Evolutionary conservation across 768 basidiomycete species (phyloP).

Genomic region (Suillus cothurnatus): DNA sequence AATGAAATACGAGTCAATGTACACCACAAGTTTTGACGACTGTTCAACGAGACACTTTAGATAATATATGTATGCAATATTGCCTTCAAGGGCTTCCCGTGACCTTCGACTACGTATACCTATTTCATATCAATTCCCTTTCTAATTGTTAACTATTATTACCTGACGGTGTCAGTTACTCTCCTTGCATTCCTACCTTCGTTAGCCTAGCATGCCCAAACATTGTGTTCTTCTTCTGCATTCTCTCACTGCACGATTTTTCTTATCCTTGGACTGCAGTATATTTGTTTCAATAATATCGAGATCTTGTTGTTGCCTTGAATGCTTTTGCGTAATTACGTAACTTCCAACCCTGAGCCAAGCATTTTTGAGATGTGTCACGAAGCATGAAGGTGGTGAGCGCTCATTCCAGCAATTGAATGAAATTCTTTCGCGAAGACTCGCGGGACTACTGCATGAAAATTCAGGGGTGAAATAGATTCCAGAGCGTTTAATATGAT

Average conservation of each 20-base stretch:
- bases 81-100: background rate
- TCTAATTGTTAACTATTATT: constrained; percentile 4
- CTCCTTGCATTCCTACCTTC: constrained; percentile 4
- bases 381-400: constrained; percentile 3
- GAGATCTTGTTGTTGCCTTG: background rate
- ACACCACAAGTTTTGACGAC: background rate
- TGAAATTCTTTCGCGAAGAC: background rate
- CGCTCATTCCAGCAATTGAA: constrained; percentile 4
- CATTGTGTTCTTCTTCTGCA: background rate
- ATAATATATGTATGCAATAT: constrained; percentile 3
- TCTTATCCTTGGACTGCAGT: background rate
- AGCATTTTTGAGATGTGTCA: background rate
- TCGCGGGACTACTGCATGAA: constrained; percentile 3
- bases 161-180: constrained; percentile 8
- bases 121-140: constrained; percentile 5
- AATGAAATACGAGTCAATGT: constrained; percentile 3
- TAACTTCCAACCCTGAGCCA: background rate
- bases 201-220: background rate
- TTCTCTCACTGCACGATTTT: background rate
- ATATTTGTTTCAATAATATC: constrained; percentile 5
- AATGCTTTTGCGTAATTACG: background rate
- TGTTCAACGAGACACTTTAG: background rate
- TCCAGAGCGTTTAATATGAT: constrained; percentile 7
- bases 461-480: background rate
- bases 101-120: background rate